Evolutionary conservation across 2,329 filamentous ascomycete genomes (phyloP), one percentile per base, ranked within the genome.

Genomic region (Phaeoacremonium minimum): DNA sequence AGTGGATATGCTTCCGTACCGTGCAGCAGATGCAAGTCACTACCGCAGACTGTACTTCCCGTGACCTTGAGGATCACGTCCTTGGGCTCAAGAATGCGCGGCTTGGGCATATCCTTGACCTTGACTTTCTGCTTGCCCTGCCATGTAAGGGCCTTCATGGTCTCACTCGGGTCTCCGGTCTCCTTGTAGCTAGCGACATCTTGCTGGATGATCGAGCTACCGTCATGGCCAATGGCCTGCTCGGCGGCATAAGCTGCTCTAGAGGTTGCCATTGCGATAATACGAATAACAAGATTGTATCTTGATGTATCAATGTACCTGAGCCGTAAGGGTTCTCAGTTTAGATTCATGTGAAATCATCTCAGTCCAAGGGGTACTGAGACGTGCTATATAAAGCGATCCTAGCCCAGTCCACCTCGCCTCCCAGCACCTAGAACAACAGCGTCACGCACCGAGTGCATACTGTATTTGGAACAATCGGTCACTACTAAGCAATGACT

Each of bases 51-150:
- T 2, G 75, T 77, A 42, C 57, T 72, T n/a, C 73, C 73, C 0
- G 74, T 94, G 20, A 95, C 76, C 53, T 83, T 88, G 47, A 93
- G 67, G 41, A 95, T 88, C 9, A 90, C 86, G 53, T 94, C 88
- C 35, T 67, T 66, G 30, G 79, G 73, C 56, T 93, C 86, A 17
- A 91, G 57, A 18, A 93, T 70, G 49, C 73, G 80, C 3, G 88
- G 87, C 48, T 80, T 83, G 1, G 83, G 75, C 5, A 77, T 75
- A 20, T 87, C 75, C 33, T 80, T 71, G 14, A 94, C 68, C 52
- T 85, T 63, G 32, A 95, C 86, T 18, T 69, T 77, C 51, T 89
- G 86, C 68, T 91, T 93, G 35, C 85, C 85, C 60, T 84, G 79
- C 88, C 88, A 95, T 3, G 75, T 76, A 12, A 94, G 63, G 0